phyloP scores from a whole-genome alignment of 306 rosid species.

The Vigna radiata region DNA sequence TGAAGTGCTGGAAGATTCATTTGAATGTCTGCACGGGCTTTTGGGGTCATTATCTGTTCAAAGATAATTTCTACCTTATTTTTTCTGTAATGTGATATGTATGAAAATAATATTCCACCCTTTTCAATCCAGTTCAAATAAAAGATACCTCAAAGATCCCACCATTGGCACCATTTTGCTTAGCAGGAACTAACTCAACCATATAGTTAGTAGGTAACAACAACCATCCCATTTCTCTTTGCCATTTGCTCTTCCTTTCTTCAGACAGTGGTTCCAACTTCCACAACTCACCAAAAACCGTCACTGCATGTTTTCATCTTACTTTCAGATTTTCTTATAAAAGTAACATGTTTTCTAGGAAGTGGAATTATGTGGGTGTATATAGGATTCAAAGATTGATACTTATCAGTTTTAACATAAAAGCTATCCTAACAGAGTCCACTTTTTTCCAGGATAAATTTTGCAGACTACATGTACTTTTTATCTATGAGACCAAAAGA shows the following conservation, averaged over 20 bases:
- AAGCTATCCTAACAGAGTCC: neutral
- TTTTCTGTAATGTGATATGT: neutral
- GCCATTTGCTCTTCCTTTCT: conserved; percentile 83
- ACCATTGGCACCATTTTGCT: conserved; percentile 79
- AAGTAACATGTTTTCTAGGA: conserved; percentile 12
- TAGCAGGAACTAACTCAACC: conserved; percentile 95
- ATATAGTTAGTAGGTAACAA: conserved; percentile 89
- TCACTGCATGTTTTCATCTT: conserved; percentile 60
- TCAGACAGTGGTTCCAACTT: conserved; percentile 86
- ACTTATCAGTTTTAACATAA: neutral
- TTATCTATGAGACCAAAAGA: conserved; percentile 18
- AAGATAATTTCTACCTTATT: conserved; percentile 37
- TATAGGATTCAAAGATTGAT: neutral
- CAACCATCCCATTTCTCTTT: conserved; percentile 85
- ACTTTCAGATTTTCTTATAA: conserved; percentile 3
- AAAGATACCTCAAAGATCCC: conserved; percentile 74
- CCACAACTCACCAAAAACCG: conserved; percentile 90
- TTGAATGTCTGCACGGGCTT: conserved; percentile 80
- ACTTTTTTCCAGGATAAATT: neutral
- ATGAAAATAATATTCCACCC: conserved; percentile 1
- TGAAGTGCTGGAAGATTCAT: conserved; percentile 91
- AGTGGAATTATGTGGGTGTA: conserved; percentile 8
- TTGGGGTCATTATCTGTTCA: conserved; percentile 88
- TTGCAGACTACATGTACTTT: neutral
- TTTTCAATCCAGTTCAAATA: conserved; percentile 29